Evolutionary conservation across 2,329 filamentous ascomycete species (phyloP).

Genomic region (Colletotrichum sp.): DNA sequence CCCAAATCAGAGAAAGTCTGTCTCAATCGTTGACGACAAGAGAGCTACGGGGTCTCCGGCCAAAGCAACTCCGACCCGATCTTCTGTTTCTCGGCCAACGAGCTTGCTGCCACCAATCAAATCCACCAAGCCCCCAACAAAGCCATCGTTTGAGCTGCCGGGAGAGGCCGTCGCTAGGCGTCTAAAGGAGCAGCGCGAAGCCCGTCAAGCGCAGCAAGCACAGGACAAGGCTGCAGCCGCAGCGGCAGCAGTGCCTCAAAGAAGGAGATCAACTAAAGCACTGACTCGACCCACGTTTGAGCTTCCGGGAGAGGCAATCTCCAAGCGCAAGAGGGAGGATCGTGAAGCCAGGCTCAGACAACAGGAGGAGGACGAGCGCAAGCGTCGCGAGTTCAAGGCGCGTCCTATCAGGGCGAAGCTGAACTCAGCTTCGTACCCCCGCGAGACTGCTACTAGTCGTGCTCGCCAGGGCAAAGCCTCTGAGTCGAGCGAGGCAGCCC

Average conservation of each 20-base stretch:
- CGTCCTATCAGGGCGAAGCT: constrained; percentile 56
- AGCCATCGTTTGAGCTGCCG: constrained; percentile 65
- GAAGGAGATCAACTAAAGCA: constrained; percentile 55
- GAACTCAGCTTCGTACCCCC: constrained; percentile 47
- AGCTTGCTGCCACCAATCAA: constrained; percentile 54
- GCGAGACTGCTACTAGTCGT: constrained; percentile 63
- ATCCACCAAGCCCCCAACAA: constrained; percentile 59
- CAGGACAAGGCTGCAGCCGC: constrained; percentile 21
- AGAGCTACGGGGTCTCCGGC: constrained; percentile 20
- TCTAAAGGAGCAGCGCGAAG: constrained; percentile 63
- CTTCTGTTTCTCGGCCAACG: constrained; percentile 37
- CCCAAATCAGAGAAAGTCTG: constrained; percentile 45
- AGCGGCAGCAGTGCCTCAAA: constrained; percentile 39
- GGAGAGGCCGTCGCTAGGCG: constrained; percentile 65
- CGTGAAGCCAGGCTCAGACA: constrained; percentile 58
- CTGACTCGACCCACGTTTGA: constrained; percentile 63
- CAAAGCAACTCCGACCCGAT: constrained; percentile 25
- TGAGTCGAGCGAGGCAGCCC: constrained; percentile 18
- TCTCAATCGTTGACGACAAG: constrained; percentile 32
- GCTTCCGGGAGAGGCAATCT: constrained; percentile 67
- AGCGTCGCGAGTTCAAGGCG: constrained; percentile 68
- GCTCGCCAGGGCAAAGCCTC: constrained; percentile 54
- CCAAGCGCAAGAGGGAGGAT: constrained; percentile 59
- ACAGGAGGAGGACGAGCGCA: constrained; percentile 65
- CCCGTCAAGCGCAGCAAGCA: constrained; percentile 48